Evolutionary conservation across 345 rosid genomes (phyloP).

Genomic region (Excoecaria cochinchinensis): DNA sequence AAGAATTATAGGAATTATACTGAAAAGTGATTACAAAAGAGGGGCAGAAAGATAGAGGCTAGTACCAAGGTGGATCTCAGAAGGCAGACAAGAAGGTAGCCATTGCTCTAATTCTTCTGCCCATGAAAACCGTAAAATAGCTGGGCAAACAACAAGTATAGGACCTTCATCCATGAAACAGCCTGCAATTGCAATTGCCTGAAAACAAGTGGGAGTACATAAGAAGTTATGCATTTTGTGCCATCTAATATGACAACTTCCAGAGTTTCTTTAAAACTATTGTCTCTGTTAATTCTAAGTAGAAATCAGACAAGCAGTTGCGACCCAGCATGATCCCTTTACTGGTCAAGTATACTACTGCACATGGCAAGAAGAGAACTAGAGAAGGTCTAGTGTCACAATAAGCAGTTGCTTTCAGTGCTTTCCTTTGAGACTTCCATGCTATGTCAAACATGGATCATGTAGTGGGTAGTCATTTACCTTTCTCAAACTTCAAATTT

Average conservation of each 20-base stretch:
- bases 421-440: background rate
- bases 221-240: conserved; percentile 11
- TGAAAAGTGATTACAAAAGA: background rate
- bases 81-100: conserved; percentile 85
- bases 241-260: conserved; percentile 10
- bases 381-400: background rate
- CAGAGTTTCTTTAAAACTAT: conserved; percentile 8
- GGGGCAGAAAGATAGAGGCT: background rate
- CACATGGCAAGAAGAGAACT: background rate
- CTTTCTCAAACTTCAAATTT: background rate
- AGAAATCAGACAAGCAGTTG: conserved; percentile 1
- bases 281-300: background rate
- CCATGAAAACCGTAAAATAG: conserved; percentile 84
- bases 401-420: background rate
- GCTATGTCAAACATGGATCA: background rate
- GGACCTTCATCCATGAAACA: conserved; percentile 77
- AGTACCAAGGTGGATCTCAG: conserved; percentile 88
- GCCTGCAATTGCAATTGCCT: conserved; percentile 95
- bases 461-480: background rate
- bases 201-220: conserved; percentile 24
- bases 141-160: conserved; percentile 91
- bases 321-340: background rate
- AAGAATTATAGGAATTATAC: background rate
- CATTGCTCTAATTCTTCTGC: conserved; percentile 96
- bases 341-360: background rate